Evolutionary conservation across 805 yeast species (phyloP).

Genomic region (Pichia sporocuriosa): DNA sequence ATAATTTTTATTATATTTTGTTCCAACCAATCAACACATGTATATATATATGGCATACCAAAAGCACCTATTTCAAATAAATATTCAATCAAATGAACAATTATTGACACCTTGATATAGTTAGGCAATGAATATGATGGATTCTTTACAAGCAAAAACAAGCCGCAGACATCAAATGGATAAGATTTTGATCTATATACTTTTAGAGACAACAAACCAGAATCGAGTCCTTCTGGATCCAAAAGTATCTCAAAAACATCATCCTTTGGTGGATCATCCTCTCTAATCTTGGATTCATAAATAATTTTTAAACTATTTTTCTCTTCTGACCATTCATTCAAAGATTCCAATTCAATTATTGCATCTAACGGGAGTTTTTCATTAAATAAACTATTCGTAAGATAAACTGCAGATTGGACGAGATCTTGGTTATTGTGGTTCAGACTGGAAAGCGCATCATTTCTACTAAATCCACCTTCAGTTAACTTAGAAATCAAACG

Average conservation of each 20-base stretch:
- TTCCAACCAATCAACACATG: constrained; percentile 74
- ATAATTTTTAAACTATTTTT: constrained; percentile 58
- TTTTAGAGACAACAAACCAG: constrained; percentile 26
- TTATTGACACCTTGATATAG: constrained; percentile 57
- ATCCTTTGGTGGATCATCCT: constrained; percentile 33
- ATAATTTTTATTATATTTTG: constrained; percentile 51
- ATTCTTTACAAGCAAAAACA: constrained; percentile 43
- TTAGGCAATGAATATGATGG: constrained; percentile 51
- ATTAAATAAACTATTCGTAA: constrained; percentile 35
- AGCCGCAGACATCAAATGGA: constrained; percentile 66
- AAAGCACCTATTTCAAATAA: constrained; percentile 38
- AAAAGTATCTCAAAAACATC: constrained; percentile 31
- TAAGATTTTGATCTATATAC: constrained; percentile 47
- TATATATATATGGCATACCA: constrained; percentile 66
- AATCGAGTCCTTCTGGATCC: constrained; percentile 26
- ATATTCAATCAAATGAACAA: constrained; percentile 40
- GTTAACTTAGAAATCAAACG: constrained; percentile 49
- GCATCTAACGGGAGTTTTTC: constrained; percentile 4
- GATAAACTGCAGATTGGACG: constrained; percentile 40
- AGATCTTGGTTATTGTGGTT: constrained; percentile 39
- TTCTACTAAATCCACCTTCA: constrained; percentile 65
- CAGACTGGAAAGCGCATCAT: constrained; percentile 49
- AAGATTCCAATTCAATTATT: constrained; percentile 9
- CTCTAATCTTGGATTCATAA: constrained; percentile 29
- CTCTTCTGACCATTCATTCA: constrained; percentile 67